Base-by-base conservation (phyloP, 192 early-diverging fungal genomes). In the Podila clonocystis region DNA sequence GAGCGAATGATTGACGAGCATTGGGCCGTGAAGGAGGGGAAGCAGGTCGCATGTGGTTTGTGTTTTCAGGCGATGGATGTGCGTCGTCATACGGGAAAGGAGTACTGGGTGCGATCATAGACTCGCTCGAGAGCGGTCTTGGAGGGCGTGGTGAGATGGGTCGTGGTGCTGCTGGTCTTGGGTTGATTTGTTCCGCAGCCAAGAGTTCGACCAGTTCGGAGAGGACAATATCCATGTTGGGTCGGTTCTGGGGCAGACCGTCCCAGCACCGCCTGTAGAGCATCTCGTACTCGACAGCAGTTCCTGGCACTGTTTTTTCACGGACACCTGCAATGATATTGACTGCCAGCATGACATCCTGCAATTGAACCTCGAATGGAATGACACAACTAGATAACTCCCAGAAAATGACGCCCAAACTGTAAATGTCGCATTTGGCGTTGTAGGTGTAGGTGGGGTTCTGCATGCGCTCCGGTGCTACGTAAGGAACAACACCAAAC, bases 331-430 rank as follows among this genome's bases (percentile, higher is more conserved):
- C 71, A 68, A 83, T 76, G 45, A 83, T 83, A 59, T 75, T 76
- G 58, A 83, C 74, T 26, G 74, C 82, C 74, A 83, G 60, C 82
- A 76, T 76, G 48, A 83, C 74, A 72, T 83, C 82, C 70, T 83
- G 74, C 66, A 80, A 26, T 36, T 80, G 77, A 1, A 50, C 34
- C 65, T 83, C 82, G 33, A 83, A 83, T 15, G 77, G 77, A 33
- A 80, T 80, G 24, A 80, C 77, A 41, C 77, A 80, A 58, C 77
- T 80, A 0, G 77, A 80, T 7, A 80, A 70, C 28, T 85, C 84
- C 84, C 84, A 85, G 50, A 85, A 82, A 63, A 85, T 73, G 45
- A 85, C 84, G 5, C 84, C 84, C 7, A 85, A 58, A 64, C 73
- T 73, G 57, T 84, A 84, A 30, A 84, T 82, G 68, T 84, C 83